Evolutionary conservation across 306 rosid genomes (phyloP).

Genomic region (Abrus pulchellus): DNA sequence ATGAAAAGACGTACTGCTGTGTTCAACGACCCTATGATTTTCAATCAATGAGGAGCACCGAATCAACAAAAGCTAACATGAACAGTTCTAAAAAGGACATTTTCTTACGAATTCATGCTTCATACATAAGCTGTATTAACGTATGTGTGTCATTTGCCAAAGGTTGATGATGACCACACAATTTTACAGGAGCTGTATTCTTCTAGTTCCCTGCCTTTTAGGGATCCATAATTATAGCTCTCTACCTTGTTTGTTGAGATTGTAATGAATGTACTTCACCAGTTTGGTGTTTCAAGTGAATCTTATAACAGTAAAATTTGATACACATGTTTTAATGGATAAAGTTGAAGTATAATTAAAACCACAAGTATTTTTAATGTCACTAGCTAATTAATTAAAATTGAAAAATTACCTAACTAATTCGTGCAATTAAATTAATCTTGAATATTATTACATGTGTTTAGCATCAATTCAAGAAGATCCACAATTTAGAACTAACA

Average conservation of each 20-base stretch:
- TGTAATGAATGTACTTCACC: not conserved
- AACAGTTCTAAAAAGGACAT: not conserved
- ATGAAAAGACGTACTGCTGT: not conserved
- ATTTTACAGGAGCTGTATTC: no score
- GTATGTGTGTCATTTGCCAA: not conserved
- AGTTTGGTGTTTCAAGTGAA: not conserved
- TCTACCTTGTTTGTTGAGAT: conserved; percentile 24
- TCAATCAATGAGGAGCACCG: conserved; percentile 26
- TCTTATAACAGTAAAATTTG: not conserved
- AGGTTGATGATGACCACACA: not conserved
- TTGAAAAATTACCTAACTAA: no score
- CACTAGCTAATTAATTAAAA: no score
- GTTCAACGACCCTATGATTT: conserved; percentile 40
- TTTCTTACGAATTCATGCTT: not conserved
- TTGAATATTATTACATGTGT: no score
- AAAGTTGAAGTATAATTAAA: no score
- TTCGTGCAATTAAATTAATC: no score
- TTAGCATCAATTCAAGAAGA: no score
- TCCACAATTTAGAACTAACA: no score
- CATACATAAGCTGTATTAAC: not conserved
- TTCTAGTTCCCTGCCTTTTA: no score
- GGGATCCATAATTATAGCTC: not conserved
- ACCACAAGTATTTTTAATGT: no score
- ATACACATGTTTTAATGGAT: not conserved
- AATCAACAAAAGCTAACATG: conserved; percentile 23